phyloP scores from a whole-genome alignment of 75 land plant genomes.

The Pinus taeda region DNA sequence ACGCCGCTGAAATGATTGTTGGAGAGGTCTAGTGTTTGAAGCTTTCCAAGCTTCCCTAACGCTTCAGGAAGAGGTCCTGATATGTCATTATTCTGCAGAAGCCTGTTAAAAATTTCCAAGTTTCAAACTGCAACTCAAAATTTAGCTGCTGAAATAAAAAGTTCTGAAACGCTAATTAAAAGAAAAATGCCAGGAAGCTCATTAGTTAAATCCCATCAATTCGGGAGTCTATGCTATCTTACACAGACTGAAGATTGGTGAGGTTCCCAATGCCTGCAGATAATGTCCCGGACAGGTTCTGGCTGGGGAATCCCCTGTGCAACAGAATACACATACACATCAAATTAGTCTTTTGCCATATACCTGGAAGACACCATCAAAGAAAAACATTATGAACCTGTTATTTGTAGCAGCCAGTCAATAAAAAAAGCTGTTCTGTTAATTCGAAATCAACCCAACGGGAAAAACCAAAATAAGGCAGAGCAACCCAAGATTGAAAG shows the following conservation, averaged over 20 bases:
- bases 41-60: constrained; percentile 32
- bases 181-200: neutral
- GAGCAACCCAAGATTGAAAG: neutral
- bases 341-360: too few relatives aligned
- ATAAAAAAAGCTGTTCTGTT: too few relatives aligned
- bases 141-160: too few relatives aligned
- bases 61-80: constrained; percentile 34
- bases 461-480: neutral
- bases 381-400: too few relatives aligned
- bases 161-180: neutral
- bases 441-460: neutral
- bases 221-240: constrained; percentile 10
- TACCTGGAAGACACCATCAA: too few relatives aligned
- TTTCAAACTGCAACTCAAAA: neutral
- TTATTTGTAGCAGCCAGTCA: too few relatives aligned
- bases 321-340: too few relatives aligned
- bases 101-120: constrained; percentile 22
- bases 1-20: constrained; percentile 45
- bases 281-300: constrained; percentile 48
- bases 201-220: neutral
- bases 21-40: constrained; percentile 37
- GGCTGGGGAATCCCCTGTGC: constrained; percentile 55
- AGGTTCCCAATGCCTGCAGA: constrained; percentile 51
- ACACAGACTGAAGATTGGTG: constrained; percentile 58
- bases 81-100: constrained; percentile 39